phyloP scores from a whole-genome alignment of 2,329 filamentous ascomycete genomes.

The Pyrenochaeta sp. region DNA sequence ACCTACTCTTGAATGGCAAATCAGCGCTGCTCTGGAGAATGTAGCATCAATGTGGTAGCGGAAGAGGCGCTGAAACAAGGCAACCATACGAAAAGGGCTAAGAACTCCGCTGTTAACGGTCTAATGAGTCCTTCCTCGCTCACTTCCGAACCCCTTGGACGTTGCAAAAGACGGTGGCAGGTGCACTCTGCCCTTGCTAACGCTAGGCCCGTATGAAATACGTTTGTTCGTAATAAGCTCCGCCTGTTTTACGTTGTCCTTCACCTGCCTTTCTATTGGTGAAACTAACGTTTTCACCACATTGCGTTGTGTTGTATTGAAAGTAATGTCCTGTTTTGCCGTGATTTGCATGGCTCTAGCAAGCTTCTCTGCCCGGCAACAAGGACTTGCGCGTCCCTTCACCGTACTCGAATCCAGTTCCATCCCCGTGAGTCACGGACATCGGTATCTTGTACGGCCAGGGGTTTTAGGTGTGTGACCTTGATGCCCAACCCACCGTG shows the following conservation, averaged over 20 bases:
- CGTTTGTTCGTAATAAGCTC: slow-evolving; percentile 7
- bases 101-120: slow-evolving; percentile 7
- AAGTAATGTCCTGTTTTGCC: slow-evolving; percentile 11
- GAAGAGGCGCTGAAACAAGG: slow-evolving; percentile 39
- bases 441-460: slow-evolving; percentile 24
- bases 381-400: slow-evolving; percentile 21
- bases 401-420: slow-evolving; percentile 27
- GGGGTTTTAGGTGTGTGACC: slow-evolving; percentile 6
- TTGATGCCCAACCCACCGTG: slow-evolving; percentile 8
- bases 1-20: slow-evolving; percentile 23
- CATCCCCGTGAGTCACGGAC: slow-evolving; percentile 42
- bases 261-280: slow-evolving; percentile 28
- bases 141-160: slow-evolving; percentile 20
- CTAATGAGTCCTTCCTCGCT: slow-evolving; percentile 8
- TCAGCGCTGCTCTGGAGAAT: slow-evolving; percentile 18
- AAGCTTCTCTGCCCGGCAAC: slow-evolving; percentile 14
- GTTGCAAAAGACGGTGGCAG: slow-evolving; percentile 34
- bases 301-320: slow-evolving; percentile 7
- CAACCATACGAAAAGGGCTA: slow-evolving; percentile 30
- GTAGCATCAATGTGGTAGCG: slow-evolving; percentile 15
- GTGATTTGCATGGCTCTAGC: slow-evolving; percentile 17
- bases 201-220: slow-evolving; percentile 16
- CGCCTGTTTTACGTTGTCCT: slow-evolving; percentile 15
- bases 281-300: slow-evolving; percentile 6
- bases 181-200: slow-evolving; percentile 10